Evolutionary conservation across 306 rosid species (phyloP).

Genomic region (Quercus rubra): DNA sequence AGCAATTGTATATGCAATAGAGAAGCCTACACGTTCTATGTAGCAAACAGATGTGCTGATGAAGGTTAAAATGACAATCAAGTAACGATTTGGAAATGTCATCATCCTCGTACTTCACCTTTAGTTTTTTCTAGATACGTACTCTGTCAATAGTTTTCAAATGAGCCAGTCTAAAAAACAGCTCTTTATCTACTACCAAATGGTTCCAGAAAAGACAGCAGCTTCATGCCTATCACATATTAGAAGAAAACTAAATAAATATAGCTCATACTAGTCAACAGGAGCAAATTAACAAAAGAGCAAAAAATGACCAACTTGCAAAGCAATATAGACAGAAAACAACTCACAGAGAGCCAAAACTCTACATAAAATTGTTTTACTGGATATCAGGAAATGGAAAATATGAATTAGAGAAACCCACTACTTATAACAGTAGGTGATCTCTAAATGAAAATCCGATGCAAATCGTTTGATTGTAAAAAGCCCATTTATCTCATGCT

Average conservation of each 20-base stretch:
- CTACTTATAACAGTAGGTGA: not conserved
- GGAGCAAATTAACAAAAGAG: not conserved
- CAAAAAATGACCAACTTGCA: not conserved
- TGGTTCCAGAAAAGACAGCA: not conserved
- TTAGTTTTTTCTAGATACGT: not conserved
- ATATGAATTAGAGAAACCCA: not conserved
- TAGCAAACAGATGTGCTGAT: constrained; percentile 90
- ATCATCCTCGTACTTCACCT: constrained; percentile 33
- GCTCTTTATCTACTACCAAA: not conserved
- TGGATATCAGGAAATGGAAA: not conserved
- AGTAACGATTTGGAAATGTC: constrained; percentile 67
- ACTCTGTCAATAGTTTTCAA: not conserved
- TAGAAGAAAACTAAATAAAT: not conserved
- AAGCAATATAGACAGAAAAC: not conserved
- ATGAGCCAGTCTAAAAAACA: not conserved
- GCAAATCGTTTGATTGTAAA: not conserved
- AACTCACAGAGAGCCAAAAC: not conserved
- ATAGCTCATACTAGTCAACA: not conserved
- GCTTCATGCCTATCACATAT: not conserved
- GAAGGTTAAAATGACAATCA: constrained; percentile 82
- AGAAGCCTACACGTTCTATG: constrained; percentile 90
- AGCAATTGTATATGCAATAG: constrained; percentile 89
- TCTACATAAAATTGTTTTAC: not conserved
- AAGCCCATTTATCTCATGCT: not conserved
- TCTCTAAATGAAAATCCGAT: not conserved